These are phyloP conservation scores for Eurotiales sp. DNA, from an alignment of 2,329 filamentous ascomycete species.

Conservation along the genomic window DNA sequence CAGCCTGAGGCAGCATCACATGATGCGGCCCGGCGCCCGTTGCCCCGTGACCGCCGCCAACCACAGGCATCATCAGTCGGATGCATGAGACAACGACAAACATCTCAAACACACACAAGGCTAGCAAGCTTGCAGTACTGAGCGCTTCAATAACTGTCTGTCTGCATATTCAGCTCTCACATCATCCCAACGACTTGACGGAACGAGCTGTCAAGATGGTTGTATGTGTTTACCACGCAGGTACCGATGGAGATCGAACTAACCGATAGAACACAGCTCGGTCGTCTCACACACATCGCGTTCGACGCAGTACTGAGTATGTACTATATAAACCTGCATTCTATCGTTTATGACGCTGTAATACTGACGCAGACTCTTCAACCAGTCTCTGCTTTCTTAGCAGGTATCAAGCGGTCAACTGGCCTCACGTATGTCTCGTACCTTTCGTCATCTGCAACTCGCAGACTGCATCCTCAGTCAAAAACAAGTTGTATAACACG, in stretches of 20 bases:
- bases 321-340: conserved; percentile 30
- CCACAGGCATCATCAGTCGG: neutral
- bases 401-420: conserved; percentile 94
- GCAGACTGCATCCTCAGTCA: too few species aligned
- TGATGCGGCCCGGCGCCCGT: conserved; percentile 2
- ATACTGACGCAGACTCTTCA: neutral
- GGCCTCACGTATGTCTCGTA: conserved; percentile 78
- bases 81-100: neutral
- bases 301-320: conserved; percentile 90
- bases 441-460: too few species aligned
- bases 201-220: conserved; percentile 34
- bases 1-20: conserved; percentile 2
- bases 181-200: neutral
- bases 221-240: conserved; percentile 33
- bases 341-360: neutral
- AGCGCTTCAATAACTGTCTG: too few species aligned
- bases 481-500: neutral
- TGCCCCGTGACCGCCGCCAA: conserved; percentile 10
- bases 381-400: conserved; percentile 88
- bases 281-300: conserved; percentile 88
- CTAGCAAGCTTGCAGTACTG: too few species aligned
- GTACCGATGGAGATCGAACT: neutral
- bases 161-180: neutral
- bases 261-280: conserved; percentile 64
- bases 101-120: neutral